These are phyloP conservation scores for Trichoderma hamatum DNA, from an alignment of 2,329 filamentous ascomycete species.

Conservation along the genomic window DNA sequence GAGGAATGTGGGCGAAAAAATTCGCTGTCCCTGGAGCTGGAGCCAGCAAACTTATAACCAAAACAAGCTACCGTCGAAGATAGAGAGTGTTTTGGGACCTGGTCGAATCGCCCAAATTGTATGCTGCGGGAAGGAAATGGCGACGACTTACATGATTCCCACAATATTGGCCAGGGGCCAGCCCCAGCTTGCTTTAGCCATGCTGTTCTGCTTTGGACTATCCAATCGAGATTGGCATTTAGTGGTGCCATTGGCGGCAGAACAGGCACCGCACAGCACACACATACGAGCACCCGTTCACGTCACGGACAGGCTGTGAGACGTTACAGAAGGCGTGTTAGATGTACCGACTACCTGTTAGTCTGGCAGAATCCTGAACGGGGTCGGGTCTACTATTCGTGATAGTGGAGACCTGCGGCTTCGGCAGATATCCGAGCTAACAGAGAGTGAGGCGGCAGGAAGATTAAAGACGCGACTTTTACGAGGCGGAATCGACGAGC, in stretches of 20 bases:
- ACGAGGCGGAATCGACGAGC: slow-evolving; percentile 1
- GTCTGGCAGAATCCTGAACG: neutral
- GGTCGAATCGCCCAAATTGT: neutral
- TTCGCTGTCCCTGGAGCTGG: neutral
- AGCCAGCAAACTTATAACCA: neutral
- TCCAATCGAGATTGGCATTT: neutral
- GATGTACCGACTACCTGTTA: neutral
- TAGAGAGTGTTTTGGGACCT: neutral
- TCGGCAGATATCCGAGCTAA: slow-evolving; percentile 24
- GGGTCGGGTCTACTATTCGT: slow-evolving; percentile 11
- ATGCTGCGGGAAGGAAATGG: neutral
- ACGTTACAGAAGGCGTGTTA: neutral
- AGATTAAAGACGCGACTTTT: neutral
- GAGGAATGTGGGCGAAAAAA: neutral
- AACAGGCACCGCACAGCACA: neutral
- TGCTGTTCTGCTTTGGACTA: neutral
- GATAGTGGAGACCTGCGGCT: slow-evolving; percentile 23
- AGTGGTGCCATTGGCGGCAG: neutral
- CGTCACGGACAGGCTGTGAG: neutral
- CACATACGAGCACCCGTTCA: neutral
- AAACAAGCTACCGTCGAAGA: neutral
- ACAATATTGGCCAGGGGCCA: neutral
- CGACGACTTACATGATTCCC: neutral
- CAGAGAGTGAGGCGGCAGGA: neutral
- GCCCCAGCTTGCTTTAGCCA: neutral